These are phyloP conservation scores for Senna siamea DNA, from an alignment of 306 rosid genomes.

Conservation along the genomic window DNA sequence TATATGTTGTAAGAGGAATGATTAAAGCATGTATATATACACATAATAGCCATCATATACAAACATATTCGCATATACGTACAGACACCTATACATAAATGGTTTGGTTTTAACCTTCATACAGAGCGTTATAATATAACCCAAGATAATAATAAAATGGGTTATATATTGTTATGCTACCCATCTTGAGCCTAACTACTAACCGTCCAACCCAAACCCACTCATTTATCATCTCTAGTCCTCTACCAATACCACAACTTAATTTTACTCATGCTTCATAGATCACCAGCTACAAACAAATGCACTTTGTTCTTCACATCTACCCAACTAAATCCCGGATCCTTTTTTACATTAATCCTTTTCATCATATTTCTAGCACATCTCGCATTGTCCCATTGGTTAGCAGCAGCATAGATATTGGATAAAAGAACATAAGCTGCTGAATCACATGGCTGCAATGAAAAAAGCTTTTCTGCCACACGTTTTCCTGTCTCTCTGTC, in stretches of 20 bases:
- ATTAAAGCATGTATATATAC: too few relatives aligned
- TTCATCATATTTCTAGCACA: slow-evolving; percentile 74
- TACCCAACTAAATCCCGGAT: slow-evolving; percentile 86
- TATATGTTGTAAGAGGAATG: too few relatives aligned
- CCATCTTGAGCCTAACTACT: too few relatives aligned
- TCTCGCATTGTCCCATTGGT: slow-evolving; percentile 70
- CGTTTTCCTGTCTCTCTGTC: slow-evolving; percentile 63
- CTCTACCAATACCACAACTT: slow-evolving; percentile 59
- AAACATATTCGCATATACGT: too few relatives aligned
- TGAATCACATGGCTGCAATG: slow-evolving; percentile 76
- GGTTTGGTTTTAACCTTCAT: too few relatives aligned
- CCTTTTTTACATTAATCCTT: slow-evolving; percentile 70
- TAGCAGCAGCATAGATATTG: slow-evolving; percentile 72
- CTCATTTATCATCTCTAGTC: slow-evolving; percentile 48
- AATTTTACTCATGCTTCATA: slow-evolving; percentile 26
- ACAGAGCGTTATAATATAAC: too few relatives aligned
- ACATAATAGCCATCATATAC: too few relatives aligned
- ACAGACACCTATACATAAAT: too few relatives aligned
- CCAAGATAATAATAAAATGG: too few relatives aligned
- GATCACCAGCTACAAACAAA: slow-evolving; percentile 75
- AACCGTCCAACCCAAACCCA: too few relatives aligned
- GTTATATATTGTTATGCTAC: too few relatives aligned
- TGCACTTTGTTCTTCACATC: slow-evolving; percentile 77
- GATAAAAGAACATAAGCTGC: slow-evolving; percentile 76
- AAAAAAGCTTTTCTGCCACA: slow-evolving; percentile 60